A percentile compares a stretch with the other conserved stretches of the same genome.
Evolutionary conservation across 768 basidiomycete species (phyloP).

Genomic region (Serendipita sp.): DNA sequence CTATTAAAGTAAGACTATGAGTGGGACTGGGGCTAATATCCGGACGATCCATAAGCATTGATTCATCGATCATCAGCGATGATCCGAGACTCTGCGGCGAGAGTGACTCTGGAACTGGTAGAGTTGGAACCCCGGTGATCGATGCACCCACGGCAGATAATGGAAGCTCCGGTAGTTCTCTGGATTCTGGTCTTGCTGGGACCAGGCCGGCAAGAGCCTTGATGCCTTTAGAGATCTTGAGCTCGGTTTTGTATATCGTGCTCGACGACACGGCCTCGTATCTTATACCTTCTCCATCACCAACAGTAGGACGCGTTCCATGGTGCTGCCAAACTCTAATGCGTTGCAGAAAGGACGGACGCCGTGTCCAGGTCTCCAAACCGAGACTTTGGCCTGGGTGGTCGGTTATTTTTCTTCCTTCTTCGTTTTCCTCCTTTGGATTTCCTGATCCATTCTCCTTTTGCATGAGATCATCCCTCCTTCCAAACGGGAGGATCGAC

Average conservation of each 20-base stretch:
- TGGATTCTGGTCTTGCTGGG: not conserved
- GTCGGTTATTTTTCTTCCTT: not conserved
- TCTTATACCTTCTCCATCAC: not conserved
- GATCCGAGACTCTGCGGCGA: not conserved
- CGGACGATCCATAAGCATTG: not conserved
- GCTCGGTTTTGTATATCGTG: not conserved
- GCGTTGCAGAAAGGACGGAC: not conserved
- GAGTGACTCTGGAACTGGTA: not conserved
- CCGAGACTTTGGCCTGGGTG: not conserved
- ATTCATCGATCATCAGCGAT: conserved; percentile 2
- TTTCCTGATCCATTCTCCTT: not conserved
- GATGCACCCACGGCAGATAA: not conserved
- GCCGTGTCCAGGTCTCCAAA: not conserved
- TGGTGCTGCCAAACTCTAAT: not conserved
- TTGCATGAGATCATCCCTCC: not conserved
- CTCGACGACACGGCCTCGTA: not conserved
- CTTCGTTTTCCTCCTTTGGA: not conserved
- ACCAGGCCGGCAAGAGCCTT: not conserved
- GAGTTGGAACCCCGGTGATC: not conserved
- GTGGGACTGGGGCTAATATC: not conserved
- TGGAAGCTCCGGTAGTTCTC: not conserved
- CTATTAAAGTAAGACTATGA: not conserved
- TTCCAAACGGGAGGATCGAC: not conserved
- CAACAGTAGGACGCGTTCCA: not conserved
- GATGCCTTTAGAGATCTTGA: not conserved